These are phyloP conservation scores for Cylindrodendrum hubeiense DNA, from an alignment of 2,329 filamentous ascomycete species.

Conservation along the genomic window DNA sequence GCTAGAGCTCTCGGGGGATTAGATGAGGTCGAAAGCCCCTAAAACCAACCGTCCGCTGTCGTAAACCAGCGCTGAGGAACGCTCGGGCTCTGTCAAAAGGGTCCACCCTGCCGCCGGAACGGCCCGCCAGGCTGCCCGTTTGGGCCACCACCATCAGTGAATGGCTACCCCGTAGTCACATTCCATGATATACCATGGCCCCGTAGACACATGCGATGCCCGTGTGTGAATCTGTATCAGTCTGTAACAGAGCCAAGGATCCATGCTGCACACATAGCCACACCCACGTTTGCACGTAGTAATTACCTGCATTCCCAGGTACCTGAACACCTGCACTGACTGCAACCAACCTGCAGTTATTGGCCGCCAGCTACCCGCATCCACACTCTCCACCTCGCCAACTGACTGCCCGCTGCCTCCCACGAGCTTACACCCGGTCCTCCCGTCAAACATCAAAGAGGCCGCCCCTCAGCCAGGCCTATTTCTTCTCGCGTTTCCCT, in stretches of 20 bases:
- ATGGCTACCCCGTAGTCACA: not conserved
- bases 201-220: not conserved
- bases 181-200: not conserved
- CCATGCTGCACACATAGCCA: not conserved
- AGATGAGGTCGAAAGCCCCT: not conserved
- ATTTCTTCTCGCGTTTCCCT: not conserved
- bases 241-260: not conserved
- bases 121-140: conserved; percentile 36
- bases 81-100: not conserved
- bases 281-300: not conserved
- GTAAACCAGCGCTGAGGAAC: not conserved
- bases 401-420: conserved; percentile 2
- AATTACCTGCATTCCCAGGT: not conserved
- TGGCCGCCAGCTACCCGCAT: not conserved
- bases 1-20: not conserved
- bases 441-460: conserved; percentile 14
- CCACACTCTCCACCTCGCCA: not conserved
- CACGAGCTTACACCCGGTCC: conserved; percentile 5
- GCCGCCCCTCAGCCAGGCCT: conserved; percentile 6
- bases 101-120: conserved; percentile 38
- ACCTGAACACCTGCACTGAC: not conserved
- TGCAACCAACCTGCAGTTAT: not conserved
- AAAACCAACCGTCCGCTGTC: not conserved
- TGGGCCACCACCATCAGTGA: not conserved
- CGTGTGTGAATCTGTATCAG: not conserved